Conservation (phyloP, 441 rosid genomes). For the Adansonia madagascariensis region DNA sequence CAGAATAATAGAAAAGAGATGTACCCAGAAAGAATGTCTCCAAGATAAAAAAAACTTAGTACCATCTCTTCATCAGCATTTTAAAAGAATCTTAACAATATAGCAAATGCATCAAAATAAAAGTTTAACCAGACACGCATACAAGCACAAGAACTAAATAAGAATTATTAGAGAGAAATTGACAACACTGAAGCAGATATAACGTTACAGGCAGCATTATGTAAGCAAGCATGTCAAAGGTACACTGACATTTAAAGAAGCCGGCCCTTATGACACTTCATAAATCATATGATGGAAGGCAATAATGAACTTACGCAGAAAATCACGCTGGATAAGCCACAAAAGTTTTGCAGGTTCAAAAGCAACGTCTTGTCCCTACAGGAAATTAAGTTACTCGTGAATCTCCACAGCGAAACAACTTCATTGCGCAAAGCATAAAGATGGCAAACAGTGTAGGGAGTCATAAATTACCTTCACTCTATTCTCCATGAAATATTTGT, state of each 20-base stretch:
- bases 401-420: constrained; percentile 27
- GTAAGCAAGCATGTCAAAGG: constrained; percentile 12
- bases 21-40: constrained; percentile 27
- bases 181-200: neutral
- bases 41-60: neutral
- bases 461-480: constrained; percentile 91
- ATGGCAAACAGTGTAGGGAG: constrained; percentile 28
- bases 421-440: constrained; percentile 23
- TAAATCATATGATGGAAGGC: constrained; percentile 22
- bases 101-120: neutral
- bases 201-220: constrained; percentile 11
- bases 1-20: constrained; percentile 27
- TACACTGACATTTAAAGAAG: constrained; percentile 16
- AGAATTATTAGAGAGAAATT: neutral
- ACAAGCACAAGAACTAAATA: neutral
- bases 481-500: constrained; percentile 38
- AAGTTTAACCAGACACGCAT: constrained; percentile 7
- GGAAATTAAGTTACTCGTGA: constrained; percentile 34
- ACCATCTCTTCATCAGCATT: constrained; percentile 18
- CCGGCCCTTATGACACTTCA: constrained; percentile 22
- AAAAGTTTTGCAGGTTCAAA: constrained; percentile 93
- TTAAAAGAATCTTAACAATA: constrained; percentile 10
- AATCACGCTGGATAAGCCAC: constrained; percentile 99
- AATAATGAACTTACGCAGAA: constrained; percentile 72
- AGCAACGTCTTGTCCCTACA: constrained; percentile 95